Conservation (phyloP, 495 filamentous ascomycete species). For the Platismatia glauca region DNA sequence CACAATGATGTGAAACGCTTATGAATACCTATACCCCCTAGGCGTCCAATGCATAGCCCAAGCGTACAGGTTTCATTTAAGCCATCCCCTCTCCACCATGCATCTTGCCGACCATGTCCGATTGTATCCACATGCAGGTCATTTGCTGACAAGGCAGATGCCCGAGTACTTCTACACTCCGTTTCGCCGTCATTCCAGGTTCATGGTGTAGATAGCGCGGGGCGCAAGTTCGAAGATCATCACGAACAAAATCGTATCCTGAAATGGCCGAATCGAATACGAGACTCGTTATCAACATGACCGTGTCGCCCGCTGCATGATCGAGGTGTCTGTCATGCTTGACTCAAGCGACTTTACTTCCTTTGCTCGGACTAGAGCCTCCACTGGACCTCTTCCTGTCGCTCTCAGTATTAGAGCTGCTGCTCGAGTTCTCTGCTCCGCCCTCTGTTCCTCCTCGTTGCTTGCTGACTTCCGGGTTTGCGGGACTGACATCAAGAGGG, state of each 20-base stretch:
- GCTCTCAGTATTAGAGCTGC: slow-evolving; percentile 23
- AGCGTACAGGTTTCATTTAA: slow-evolving; percentile 4
- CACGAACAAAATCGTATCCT: not conserved
- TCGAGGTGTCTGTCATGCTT: not conserved
- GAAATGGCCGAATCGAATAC: not conserved
- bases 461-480: slow-evolving; percentile 50
- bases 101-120: slow-evolving; percentile 1
- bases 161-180: not conserved
- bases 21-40: not conserved
- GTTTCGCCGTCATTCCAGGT: not conserved
- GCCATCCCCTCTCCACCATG: not conserved
- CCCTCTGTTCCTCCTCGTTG: slow-evolving; percentile 39
- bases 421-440: slow-evolving; percentile 34
- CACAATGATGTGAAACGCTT: slow-evolving; percentile 12
- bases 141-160: not conserved
- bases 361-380: slow-evolving; percentile 40
- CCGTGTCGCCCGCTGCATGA: not conserved
- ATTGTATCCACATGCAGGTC: not conserved
- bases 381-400: slow-evolving; percentile 37
- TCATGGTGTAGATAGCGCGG: not conserved
- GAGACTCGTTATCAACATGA: not conserved
- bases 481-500: slow-evolving; percentile 51
- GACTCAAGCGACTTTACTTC: slow-evolving; percentile 26
- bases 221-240: not conserved
- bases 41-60: slow-evolving; percentile 4